Evolutionary conservation across 2,329 filamentous ascomycete species (phyloP), one percentile per base, ranked within the genome.

Genomic region (Aspergillus neoniger): DNA sequence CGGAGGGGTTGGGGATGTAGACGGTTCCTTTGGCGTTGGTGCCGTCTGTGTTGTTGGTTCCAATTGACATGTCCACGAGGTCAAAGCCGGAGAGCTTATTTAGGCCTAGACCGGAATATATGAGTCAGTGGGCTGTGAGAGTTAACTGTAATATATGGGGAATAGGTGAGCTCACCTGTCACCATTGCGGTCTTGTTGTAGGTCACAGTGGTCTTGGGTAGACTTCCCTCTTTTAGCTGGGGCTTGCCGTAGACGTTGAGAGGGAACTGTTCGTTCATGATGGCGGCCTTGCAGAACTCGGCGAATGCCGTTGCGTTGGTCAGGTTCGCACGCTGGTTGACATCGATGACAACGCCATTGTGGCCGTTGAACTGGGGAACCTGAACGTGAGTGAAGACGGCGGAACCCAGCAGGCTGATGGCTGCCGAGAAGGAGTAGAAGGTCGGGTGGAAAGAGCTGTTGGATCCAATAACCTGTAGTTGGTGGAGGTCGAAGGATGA

Each of bases 1-100:
- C 78, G 2, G 84, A 84, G 0, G 85, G 85, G 69, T 88, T 88
- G 61, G 85, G 85, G 53, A 88, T 85, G 62, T 71, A 77, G 50
- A 85, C 81, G 12, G 75, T 79, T 66, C 83, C 86, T 21, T 80
- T 70, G 67, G 86, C 78, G 71, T 87, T 88, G 59, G 79, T 78
- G 49, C 80, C 80, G 63, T 83, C 80, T 25, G 73, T 59, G 1
- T 70, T 59, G 32, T 71, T 72, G 8, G 74, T 69, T 58, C 82
- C 72, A 65, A 86, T 77, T 38, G 75, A 74, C 67, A 85, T 78
- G 32, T 80, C 72, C 15, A 77, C 80, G 38, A 85, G 74, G 39
- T 78, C 75, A 70, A 85, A 82, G 28, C 82, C 83, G 36, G 76
- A 68, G 10, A 88, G 79, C 30, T 79, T 77, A 72, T 87, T 86